These are phyloP conservation scores for Aspergillus kassunensis DNA, from an alignment of 495 filamentous ascomycete genomes.

Conservation along the genomic window DNA sequence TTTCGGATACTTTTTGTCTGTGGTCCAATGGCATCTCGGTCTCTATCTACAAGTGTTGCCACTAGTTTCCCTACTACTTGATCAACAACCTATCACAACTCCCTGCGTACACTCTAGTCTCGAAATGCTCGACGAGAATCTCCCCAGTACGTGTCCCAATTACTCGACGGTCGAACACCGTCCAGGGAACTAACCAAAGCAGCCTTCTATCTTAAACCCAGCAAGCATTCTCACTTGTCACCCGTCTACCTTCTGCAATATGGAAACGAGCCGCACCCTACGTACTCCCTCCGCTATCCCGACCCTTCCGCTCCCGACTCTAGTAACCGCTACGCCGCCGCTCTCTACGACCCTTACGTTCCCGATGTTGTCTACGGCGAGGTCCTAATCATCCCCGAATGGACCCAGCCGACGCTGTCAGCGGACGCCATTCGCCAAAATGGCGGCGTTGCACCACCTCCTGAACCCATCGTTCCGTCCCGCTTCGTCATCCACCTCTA, in stretches of 20 bases:
- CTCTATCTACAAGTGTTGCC: background rate
- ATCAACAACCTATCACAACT: background rate
- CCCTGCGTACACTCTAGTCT: background rate
- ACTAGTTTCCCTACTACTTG: background rate
- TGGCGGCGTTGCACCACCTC: constrained; percentile 61
- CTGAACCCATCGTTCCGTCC: constrained; percentile 72
- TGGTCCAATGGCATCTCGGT: constrained; percentile 10
- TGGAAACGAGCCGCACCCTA: constrained; percentile 71
- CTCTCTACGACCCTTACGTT: constrained; percentile 78
- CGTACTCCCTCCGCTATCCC: constrained; percentile 72
- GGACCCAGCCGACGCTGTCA: constrained; percentile 75
- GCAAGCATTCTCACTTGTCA: constrained; percentile 49
- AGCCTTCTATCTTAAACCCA: constrained; percentile 63
- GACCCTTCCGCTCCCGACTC: constrained; percentile 64
- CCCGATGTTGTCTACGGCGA: constrained; percentile 82
- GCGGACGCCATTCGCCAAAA: constrained; percentile 74
- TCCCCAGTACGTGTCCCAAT: constrained; percentile 61
- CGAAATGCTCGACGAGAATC: constrained; percentile 87
- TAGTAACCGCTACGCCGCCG: constrained; percentile 80
- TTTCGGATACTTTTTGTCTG: background rate
- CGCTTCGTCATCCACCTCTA: constrained; percentile 84
- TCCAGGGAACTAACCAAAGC: constrained; percentile 23
- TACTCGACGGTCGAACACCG: constrained; percentile 4
- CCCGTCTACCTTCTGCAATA: constrained; percentile 71
- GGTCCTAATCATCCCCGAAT: constrained; percentile 77